A percentile compares a stretch with the other conserved stretches of the same genome.
These are phyloP conservation scores for Diddensiella transvaalensis DNA, from an alignment of 805 yeast species.

Conservation along the genomic window DNA sequence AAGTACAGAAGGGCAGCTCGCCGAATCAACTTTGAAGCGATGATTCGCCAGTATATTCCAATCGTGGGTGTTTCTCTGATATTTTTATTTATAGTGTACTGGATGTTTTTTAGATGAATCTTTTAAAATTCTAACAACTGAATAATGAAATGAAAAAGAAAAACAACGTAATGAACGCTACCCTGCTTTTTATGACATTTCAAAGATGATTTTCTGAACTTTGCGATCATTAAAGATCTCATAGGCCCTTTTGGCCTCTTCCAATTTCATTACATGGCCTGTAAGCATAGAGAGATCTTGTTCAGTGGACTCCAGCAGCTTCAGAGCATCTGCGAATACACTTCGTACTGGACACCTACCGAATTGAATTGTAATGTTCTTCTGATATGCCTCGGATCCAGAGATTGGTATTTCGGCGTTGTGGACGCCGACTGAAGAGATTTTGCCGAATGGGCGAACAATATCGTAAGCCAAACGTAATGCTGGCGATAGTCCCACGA, in stretches of 20 bases:
- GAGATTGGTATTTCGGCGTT: slow-evolving; percentile 32
- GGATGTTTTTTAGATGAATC: slow-evolving; percentile 53
- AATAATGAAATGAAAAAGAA: no score
- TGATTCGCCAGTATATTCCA: slow-evolving; percentile 88
- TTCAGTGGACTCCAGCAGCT: slow-evolving; percentile 44
- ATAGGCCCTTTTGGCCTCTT: slow-evolving; percentile 46
- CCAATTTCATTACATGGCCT: slow-evolving; percentile 45
- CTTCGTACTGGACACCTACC: slow-evolving; percentile 64
- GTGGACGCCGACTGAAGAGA: slow-evolving; percentile 58
- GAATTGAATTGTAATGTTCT: slow-evolving; percentile 54
- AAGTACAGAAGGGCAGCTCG: slow-evolving; percentile 89
- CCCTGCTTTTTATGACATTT: neutral
- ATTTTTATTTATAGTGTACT: slow-evolving; percentile 78
- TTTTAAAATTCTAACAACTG: no score
- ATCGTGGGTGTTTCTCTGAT: slow-evolving; percentile 64
- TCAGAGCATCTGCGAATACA: slow-evolving; percentile 49
- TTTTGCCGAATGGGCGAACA: slow-evolving; percentile 56
- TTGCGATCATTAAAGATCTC: slow-evolving; percentile 50
- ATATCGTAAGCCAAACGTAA: slow-evolving; percentile 48
- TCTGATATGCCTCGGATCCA: slow-evolving; percentile 55
- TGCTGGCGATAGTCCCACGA: slow-evolving; percentile 55
- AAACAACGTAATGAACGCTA: no score
- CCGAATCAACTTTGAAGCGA: slow-evolving; percentile 82
- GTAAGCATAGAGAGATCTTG: slow-evolving; percentile 49
- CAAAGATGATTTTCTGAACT: slow-evolving; percentile 53